phyloP scores from a whole-genome alignment of 768 basidiomycete genomes.

The Gloeopeniophorella convolvens region DNA sequence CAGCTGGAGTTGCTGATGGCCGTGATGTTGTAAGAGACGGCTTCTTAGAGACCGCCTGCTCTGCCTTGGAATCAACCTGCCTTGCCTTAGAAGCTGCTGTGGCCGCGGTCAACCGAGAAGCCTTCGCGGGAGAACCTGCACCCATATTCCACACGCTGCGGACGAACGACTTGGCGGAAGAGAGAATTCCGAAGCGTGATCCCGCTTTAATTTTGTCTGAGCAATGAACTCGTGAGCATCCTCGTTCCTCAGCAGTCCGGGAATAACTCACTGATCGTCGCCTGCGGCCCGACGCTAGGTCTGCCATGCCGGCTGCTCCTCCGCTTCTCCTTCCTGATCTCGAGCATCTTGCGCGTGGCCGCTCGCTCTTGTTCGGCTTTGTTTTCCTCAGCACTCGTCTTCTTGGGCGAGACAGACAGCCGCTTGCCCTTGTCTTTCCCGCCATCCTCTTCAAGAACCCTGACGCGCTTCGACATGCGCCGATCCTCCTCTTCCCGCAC shows the following conservation, averaged over 20 bases:
- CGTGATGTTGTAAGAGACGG: slow-evolving; percentile 7
- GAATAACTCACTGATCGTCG: slow-evolving; percentile 21
- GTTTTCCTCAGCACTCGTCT: slow-evolving; percentile 19
- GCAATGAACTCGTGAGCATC: background rate
- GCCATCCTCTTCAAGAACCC: slow-evolving; percentile 31
- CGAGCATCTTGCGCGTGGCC: slow-evolving; percentile 56
- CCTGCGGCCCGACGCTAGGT: slow-evolving; percentile 30
- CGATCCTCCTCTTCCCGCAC: slow-evolving; percentile 32
- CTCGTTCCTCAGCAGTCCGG: background rate
- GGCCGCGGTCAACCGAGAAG: slow-evolving; percentile 22
- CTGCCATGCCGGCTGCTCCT: slow-evolving; percentile 47
- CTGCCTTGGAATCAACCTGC: background rate
- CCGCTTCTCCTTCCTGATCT: slow-evolving; percentile 58
- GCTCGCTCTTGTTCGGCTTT: slow-evolving; percentile 43
- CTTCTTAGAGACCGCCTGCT: slow-evolving; percentile 4
- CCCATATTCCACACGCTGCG: slow-evolving; percentile 68
- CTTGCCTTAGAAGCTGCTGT: slow-evolving; percentile 27
- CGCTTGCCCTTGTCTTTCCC: slow-evolving; percentile 30
- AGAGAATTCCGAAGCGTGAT: slow-evolving; percentile 63
- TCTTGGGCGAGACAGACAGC: slow-evolving; percentile 30
- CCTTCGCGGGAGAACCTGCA: slow-evolving; percentile 27
- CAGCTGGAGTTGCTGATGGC: background rate
- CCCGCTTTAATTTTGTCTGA: slow-evolving; percentile 36
- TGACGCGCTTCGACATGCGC: slow-evolving; percentile 40
- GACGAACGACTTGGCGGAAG: slow-evolving; percentile 63